A percentile compares a stretch with the other conserved stretches of the same genome.
These are phyloP conservation scores for Ensete glaucum DNA, from an alignment of 176 grass and related monocot species.

Conservation along the genomic window DNA sequence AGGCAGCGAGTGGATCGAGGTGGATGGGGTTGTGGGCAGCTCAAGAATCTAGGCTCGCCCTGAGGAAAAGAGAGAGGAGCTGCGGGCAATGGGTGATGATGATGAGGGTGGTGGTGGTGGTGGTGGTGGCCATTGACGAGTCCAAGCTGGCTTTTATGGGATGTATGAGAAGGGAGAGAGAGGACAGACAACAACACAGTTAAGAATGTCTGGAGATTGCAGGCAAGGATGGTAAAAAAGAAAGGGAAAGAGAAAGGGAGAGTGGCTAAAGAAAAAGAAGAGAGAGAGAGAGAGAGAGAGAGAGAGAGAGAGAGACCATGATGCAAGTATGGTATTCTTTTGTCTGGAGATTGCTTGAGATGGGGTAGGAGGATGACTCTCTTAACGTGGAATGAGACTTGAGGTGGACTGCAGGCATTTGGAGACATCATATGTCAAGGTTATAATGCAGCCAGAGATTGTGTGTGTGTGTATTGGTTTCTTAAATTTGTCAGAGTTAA, in stretches of 20 bases:
- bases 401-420: not conserved
- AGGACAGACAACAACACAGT: conserved; percentile 38
- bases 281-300: conserved; percentile 25
- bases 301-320: conserved; percentile 25
- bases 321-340: conserved; percentile 10
- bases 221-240: conserved; percentile 26
- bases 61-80: conserved; percentile 13
- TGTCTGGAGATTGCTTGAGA: conserved; percentile 3
- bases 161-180: conserved; percentile 29
- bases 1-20: conserved; percentile 44
- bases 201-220: conserved; percentile 81
- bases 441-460: too few relatives aligned
- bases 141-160: conserved; percentile 55
- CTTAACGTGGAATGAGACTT: not conserved
- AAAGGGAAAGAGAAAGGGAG: conserved; percentile 27
- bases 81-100: conserved; percentile 26
- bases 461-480: too few relatives aligned
- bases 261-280: conserved; percentile 68
- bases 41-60: conserved; percentile 15
- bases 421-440: not conserved
- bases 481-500: too few relatives aligned
- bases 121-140: conserved; percentile 42
- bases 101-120: not conserved
- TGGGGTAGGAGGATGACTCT: not conserved
- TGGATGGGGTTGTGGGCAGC: conserved; percentile 3